Evolutionary conservation across 2,329 filamentous ascomycete genomes (phyloP), one percentile per base, ranked within the genome.

Genomic region (Aschersonia sp.): DNA sequence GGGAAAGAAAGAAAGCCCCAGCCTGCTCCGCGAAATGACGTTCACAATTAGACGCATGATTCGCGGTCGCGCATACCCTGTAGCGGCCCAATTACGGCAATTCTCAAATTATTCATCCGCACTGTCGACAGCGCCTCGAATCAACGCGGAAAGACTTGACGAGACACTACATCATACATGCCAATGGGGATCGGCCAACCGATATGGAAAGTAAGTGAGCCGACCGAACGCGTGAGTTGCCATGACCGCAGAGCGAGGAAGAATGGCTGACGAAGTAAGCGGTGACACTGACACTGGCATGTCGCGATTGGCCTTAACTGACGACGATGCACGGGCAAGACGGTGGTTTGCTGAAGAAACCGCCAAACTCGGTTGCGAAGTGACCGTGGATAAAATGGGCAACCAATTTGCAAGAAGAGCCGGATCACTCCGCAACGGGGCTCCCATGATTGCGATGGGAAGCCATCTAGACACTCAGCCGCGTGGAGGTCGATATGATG

Each of bases 331-430:
- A 58, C 65, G 76, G 56, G 84, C 73, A n/a, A 77, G 86, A 43
- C 77, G 84, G 60, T 92, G 86, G 86, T 88, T 92, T 53, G 74
- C 81, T 2, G 64, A 78, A 41, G 81, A 79, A 1, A 79, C 77
- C 1, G 64, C 76, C 56, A 68, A 67, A 1, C 66, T 89, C 0
- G 83, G 80, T 14, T 90, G 85, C 63, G 69, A 70, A 4, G 70
- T 85, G 12, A 81, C 73, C 0, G 63, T 87, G 4, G 87, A 94
- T 59, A 68, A 77, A 46, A 87, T 92, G 80, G 86, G 86, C 22
- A 92, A 92, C 55, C 84, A 58, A 46, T 92, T 92, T 59, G 84
- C 85, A 1, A 71, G 84, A 5, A 74, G 81, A 4, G 73, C 78
- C 2, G 85, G 86, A 1, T 66, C 73, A 48, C 64, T 65, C 46